These are phyloP conservation scores for Aspergillus kassunensis DNA, from an alignment of 495 filamentous ascomycete genomes.

Conservation along the genomic window DNA sequence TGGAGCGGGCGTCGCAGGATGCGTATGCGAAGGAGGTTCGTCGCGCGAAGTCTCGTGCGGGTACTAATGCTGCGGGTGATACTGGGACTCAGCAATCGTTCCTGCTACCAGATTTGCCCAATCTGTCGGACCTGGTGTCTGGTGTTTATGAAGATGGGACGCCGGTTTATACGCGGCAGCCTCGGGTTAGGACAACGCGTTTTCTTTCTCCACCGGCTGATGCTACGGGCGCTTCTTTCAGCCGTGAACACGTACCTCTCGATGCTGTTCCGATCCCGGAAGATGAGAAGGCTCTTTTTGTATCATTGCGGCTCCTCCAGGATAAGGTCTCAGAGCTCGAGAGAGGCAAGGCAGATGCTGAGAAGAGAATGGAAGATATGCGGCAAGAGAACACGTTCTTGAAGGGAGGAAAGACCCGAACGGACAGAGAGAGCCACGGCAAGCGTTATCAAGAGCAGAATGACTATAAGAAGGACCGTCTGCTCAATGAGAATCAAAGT, in stretches of 20 bases:
- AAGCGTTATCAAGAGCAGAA: slow-evolving; percentile 40
- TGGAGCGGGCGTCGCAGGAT: slow-evolving; percentile 43
- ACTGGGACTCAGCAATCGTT: slow-evolving; percentile 55
- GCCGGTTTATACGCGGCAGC: slow-evolving; percentile 54
- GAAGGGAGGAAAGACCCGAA: slow-evolving; percentile 43
- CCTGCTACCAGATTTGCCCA: slow-evolving; percentile 63
- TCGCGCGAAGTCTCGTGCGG: slow-evolving; percentile 24
- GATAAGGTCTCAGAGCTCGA: slow-evolving; percentile 63
- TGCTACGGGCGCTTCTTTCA: slow-evolving; percentile 33
- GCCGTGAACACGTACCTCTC: slow-evolving; percentile 47
- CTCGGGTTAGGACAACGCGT: slow-evolving; percentile 50
- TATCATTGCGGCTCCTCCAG: slow-evolving; percentile 63
- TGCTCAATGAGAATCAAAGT: slow-evolving; percentile 52
- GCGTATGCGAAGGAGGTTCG: slow-evolving; percentile 37
- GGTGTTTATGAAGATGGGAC: slow-evolving; percentile 64
- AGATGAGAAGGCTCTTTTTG: slow-evolving; percentile 65
- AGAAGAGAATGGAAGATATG: slow-evolving; percentile 53
- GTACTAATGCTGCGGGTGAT: slow-evolving; percentile 29
- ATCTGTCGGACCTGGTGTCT: slow-evolving; percentile 68
- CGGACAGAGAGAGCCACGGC: slow-evolving; percentile 41
- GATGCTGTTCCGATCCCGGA: slow-evolving; percentile 62
- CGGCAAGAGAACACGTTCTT: slow-evolving; percentile 54
- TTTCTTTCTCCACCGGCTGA: slow-evolving; percentile 49
- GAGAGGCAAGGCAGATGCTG: slow-evolving; percentile 53
- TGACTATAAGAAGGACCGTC: slow-evolving; percentile 33